Conservation (phyloP, 352 stramenopile species). For the Paralagenidium karlingii region DNA sequence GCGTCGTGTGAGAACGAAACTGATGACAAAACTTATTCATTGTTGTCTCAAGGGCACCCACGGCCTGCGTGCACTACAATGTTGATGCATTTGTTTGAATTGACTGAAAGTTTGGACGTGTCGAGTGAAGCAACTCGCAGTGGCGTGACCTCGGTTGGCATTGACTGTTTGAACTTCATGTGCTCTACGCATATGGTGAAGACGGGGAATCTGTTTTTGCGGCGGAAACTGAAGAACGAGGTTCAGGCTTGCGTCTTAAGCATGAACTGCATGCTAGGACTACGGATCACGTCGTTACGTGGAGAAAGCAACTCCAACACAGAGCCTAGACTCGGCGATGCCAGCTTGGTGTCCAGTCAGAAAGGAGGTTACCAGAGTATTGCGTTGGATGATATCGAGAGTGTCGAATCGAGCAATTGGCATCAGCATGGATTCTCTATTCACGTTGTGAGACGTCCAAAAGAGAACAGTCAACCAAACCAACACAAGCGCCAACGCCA, state of each 20-base stretch:
- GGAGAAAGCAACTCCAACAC: slow-evolving; percentile 15
- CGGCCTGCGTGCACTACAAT: slow-evolving; percentile 61
- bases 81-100: slow-evolving; percentile 73
- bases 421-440: slow-evolving; percentile 60
- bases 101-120: slow-evolving; percentile 79
- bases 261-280: slow-evolving; percentile 82
- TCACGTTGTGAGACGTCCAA: too few relatives aligned
- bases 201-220: slow-evolving; percentile 40
- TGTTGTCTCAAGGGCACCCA: slow-evolving; percentile 53
- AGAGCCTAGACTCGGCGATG: background rate
- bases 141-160: slow-evolving; percentile 14
- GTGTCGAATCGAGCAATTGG: slow-evolving; percentile 54
- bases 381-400: slow-evolving; percentile 73
- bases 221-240: slow-evolving; percentile 75
- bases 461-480: slow-evolving; percentile 23
- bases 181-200: slow-evolving; percentile 75
- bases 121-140: slow-evolving; percentile 25
- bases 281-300: slow-evolving; percentile 52
- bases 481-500: too few relatives aligned
- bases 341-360: slow-evolving; percentile 11
- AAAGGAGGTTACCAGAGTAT: slow-evolving; percentile 42
- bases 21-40: slow-evolving; percentile 14
- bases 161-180: slow-evolving; percentile 79
- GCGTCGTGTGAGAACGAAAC: too few relatives aligned
- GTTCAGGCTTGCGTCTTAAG: slow-evolving; percentile 51